Evolutionary conservation across 2,329 filamentous ascomycete genomes (phyloP), one percentile per base, ranked within the genome.

Genomic region (Massarina eburnea): DNA sequence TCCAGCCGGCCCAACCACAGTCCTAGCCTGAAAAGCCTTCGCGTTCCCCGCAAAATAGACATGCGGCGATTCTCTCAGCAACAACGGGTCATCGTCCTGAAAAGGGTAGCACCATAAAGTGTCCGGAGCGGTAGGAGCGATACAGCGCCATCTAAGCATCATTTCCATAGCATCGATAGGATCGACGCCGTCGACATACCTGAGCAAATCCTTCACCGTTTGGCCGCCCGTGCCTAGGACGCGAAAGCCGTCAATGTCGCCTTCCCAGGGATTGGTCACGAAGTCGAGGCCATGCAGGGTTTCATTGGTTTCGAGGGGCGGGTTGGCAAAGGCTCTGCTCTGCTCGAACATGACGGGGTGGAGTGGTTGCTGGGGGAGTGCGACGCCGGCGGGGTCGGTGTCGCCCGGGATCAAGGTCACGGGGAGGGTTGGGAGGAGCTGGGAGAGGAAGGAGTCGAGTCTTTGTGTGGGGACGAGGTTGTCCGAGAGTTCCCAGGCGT

Each of bases 31-130:
- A 67, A 95, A 95, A 41, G 78, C 77, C 2, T 89, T 85, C 68
- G 96, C 91, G 58, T 88, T 91, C 14, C 91, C 91, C 1, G 88
- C 86, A 67, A 99, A 89, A 73, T 90, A 97, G 24, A 99, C 76
- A 62, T 99, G 92, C 2, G 94, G 94, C 52, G 89, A 95, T 15
- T 84, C 76, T 52, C 85, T 82, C 60, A 99, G 79, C 34, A 97
- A 86, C 63, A 97, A 95, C 1, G 89, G 91, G 64, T 99, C 95
- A 39, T 90, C 82, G 15, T 94, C 88, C 71, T 97, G 91, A 71
- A 96, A 99, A 0, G 94, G 94, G 65, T 97, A 99, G 64, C 88
- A 91, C 89, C 91, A 96, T 34, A 99, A 68, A 0, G 95, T 99
- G 71, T 99, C 95, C 0, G 95, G 94, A 1, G 94, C 94, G 0